Evolutionary conservation across 2,329 filamentous ascomycete species (phyloP).

Genomic region (Fusarium sp.): DNA sequence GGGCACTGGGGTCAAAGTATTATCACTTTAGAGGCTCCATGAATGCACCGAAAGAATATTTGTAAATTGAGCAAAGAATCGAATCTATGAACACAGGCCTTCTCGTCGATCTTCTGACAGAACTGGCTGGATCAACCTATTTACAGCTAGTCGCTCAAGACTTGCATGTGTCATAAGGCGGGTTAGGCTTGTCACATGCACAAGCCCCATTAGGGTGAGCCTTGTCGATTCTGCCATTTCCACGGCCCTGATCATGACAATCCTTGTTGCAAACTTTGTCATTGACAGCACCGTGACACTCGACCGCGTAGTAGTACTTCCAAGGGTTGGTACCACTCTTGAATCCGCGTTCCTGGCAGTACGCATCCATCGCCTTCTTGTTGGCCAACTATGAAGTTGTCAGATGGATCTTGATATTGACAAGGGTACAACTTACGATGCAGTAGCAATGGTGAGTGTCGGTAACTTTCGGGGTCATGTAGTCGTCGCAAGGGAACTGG

Average conservation of each 20-base stretch:
- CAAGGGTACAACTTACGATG: neutral
- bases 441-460: neutral
- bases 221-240: neutral
- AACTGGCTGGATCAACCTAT: fast-evolving
- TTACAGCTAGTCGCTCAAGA: neutral
- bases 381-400: neutral
- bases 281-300: neutral
- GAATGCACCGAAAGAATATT: fast-evolving
- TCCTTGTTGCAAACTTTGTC: neutral
- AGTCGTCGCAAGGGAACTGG: neutral
- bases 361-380: neutral
- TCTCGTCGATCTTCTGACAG: fast-evolving
- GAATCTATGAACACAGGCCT: fast-evolving
- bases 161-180: neutral
- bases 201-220: neutral
- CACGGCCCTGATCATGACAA: neutral
- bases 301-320: neutral
- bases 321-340: neutral
- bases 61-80: neutral
- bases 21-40: too few relatives aligned
- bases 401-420: fast-evolving
- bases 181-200: neutral
- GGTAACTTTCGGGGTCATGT: neutral
- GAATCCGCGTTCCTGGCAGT: neutral
- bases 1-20: too few relatives aligned